Percentiles rank a stretch among this genome's conserved stretches.
These are phyloP conservation scores for Xylaria sp. DNA, from an alignment of 2,329 filamentous ascomycete genomes.

Conservation along the genomic window DNA sequence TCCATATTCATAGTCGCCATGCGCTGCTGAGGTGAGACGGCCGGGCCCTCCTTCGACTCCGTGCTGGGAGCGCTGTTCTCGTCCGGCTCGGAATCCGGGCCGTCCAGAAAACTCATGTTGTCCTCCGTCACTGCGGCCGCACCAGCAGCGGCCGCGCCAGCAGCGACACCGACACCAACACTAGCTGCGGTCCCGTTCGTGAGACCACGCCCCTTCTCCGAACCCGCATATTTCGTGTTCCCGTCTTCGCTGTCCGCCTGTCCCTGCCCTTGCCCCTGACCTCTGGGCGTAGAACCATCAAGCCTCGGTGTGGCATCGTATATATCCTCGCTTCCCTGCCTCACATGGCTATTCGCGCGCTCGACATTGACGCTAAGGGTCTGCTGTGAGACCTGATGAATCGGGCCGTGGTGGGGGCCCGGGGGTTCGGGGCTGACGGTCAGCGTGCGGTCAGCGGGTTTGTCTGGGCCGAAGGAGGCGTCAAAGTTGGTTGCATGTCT, in stretches of 20 bases:
- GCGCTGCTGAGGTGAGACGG: slow-evolving; percentile 14
- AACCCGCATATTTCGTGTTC: slow-evolving; percentile 35
- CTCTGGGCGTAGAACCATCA: slow-evolving; percentile 2
- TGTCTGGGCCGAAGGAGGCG: slow-evolving; percentile 32
- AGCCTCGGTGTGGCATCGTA: slow-evolving; percentile 41
- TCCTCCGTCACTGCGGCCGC: neutral
- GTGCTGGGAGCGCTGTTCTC: neutral
- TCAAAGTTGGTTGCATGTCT: slow-evolving; percentile 19
- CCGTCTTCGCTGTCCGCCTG: slow-evolving; percentile 19
- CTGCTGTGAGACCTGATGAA: slow-evolving; percentile 36
- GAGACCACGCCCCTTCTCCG: slow-evolving; percentile 26
- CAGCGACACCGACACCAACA: slow-evolving; percentile 16
- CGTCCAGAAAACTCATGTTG: slow-evolving; percentile 24
- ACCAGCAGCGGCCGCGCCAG: neutral
- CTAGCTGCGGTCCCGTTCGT: slow-evolving; percentile 9
- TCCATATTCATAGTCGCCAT: slow-evolving; percentile 27
- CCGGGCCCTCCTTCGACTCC: neutral
- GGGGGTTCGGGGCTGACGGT: slow-evolving; percentile 39
- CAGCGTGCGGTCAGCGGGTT: slow-evolving; percentile 26
- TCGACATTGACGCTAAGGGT: slow-evolving; percentile 39
- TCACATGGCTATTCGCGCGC: slow-evolving; percentile 32
- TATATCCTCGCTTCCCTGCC: slow-evolving; percentile 35
- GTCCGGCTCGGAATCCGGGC: slow-evolving; percentile 26
- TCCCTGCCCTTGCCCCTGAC: neutral
- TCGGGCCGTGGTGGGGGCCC: slow-evolving; percentile 16